A percentile compares a stretch with the other conserved stretches of the same genome.
These are phyloP conservation scores for Debaryomyces robertsiae DNA, from an alignment of 1,139 yeast species.

Conservation along the genomic window DNA sequence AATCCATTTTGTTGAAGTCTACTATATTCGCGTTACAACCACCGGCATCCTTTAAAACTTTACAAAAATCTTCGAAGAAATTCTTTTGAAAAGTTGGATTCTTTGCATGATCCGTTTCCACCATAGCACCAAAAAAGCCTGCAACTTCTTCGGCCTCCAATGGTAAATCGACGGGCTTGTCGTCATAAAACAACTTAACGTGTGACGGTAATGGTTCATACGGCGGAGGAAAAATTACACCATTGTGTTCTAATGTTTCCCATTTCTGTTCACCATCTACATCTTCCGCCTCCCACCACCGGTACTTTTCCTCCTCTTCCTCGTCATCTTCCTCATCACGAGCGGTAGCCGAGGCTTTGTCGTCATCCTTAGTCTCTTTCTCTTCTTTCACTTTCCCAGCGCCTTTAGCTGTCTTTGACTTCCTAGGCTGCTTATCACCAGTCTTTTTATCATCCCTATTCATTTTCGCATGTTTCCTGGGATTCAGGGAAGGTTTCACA, in stretches of 20 bases:
- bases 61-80: conserved; percentile 76
- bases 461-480: conserved; percentile 3
- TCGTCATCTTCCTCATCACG: conserved; percentile 35
- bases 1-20: conserved; percentile 74
- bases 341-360: conserved; percentile 4
- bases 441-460: conserved; percentile 4
- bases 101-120: conserved; percentile 85
- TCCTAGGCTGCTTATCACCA: conserved; percentile 3
- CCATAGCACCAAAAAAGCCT: conserved; percentile 87
- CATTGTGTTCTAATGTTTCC: conserved; percentile 84
- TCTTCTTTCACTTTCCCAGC: conserved; percentile 1
- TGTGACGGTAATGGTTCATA: conserved; percentile 85
- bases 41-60: conserved; percentile 69
- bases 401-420: background rate
- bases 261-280: conserved; percentile 78
- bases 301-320: conserved; percentile 65
- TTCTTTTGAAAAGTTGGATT: conserved; percentile 86
- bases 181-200: conserved; percentile 75
- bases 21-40: conserved; percentile 61
- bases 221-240: conserved; percentile 91
- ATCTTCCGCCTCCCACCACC: conserved; percentile 87
- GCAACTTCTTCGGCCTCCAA: conserved; percentile 93
- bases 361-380: conserved; percentile 5
- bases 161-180: conserved; percentile 72
- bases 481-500: conserved; percentile 4